Conservation (phyloP, 306 rosid species). For the Fagus crenata region DNA sequence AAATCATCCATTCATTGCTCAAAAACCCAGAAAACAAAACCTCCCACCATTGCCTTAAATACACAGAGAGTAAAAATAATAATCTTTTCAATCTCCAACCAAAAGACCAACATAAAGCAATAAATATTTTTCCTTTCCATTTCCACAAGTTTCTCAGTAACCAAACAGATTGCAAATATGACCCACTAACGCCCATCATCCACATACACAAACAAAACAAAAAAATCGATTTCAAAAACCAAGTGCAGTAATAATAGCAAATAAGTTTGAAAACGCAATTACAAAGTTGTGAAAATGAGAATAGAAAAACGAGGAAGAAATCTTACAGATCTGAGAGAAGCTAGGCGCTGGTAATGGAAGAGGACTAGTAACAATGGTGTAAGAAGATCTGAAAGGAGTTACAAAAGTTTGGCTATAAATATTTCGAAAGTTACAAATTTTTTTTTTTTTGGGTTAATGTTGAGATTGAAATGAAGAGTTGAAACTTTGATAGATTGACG, state of each 20-base stretch:
- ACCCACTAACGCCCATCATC: too few relatives aligned
- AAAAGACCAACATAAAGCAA: background rate
- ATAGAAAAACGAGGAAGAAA: constrained; percentile 6
- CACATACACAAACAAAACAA: background rate
- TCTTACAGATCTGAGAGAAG: constrained; percentile 39
- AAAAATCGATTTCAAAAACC: background rate
- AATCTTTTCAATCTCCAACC: background rate
- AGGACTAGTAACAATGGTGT: background rate
- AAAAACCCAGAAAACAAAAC: background rate
- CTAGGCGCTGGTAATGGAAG: background rate
- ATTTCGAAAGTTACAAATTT: background rate
- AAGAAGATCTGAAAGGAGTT: constrained; percentile 7
- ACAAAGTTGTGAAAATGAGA: background rate
- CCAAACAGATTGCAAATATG: background rate
- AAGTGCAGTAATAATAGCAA: background rate
- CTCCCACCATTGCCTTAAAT: background rate
- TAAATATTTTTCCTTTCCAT: background rate
- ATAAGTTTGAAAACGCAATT: background rate
- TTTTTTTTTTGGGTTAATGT: background rate
- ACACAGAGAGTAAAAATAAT: too few relatives aligned
- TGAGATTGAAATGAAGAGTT: background rate
- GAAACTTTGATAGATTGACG: constrained; percentile 18
- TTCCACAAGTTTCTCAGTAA: constrained; percentile 8
- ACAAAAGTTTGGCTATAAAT: background rate
- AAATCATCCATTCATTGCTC: too few relatives aligned